Evolutionary conservation across 1,284 basidiomycete species (phyloP).

Genomic region (Fereydounia khargensis): DNA sequence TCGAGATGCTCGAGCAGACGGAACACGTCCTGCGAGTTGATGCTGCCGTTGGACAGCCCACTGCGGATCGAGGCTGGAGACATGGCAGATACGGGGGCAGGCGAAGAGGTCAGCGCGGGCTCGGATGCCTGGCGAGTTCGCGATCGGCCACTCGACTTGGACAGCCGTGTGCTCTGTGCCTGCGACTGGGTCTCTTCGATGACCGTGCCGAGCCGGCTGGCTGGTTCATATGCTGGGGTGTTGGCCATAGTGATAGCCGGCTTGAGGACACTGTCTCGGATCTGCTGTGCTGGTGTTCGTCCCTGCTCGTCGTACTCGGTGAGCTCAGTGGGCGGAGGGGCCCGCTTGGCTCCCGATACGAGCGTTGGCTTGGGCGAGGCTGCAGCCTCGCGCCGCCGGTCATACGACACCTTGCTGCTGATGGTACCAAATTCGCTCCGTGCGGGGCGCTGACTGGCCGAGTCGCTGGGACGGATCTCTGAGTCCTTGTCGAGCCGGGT

Average conservation of each 20-base stretch:
- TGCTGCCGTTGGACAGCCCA: slow-evolving; percentile 23
- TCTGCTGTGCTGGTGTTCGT: not conserved
- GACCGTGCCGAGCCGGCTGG: slow-evolving; percentile 35
- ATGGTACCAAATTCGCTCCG: slow-evolving; percentile 35
- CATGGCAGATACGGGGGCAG: too few relatives aligned
- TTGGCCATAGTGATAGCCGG: too few relatives aligned
- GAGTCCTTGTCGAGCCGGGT: slow-evolving; percentile 19
- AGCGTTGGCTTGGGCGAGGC: not conserved
- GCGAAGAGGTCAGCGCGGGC: too few relatives aligned
- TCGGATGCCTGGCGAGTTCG: too few relatives aligned
- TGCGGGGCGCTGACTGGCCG: slow-evolving; percentile 41
- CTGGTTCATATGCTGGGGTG: too few relatives aligned
- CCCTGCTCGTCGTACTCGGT: slow-evolving; percentile 1
- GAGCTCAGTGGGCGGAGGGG: slow-evolving; percentile 30
- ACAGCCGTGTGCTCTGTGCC: slow-evolving; percentile 26
- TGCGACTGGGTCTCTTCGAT: slow-evolving; percentile 44
- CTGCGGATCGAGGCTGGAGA: slow-evolving; percentile 9
- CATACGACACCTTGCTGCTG: slow-evolving; percentile 16
- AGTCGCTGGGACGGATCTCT: slow-evolving; percentile 38
- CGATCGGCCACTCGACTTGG: too few relatives aligned
- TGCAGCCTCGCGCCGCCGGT: slow-evolving; percentile 3
- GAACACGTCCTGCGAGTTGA: slow-evolving; percentile 34
- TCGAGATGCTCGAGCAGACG: slow-evolving; percentile 40
- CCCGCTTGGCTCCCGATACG: slow-evolving; percentile 3
- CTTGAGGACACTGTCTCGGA: not conserved